These are phyloP conservation scores for Rhizopogon vinicolor DNA, from an alignment of 768 basidiomycete genomes.

Conservation along the genomic window DNA sequence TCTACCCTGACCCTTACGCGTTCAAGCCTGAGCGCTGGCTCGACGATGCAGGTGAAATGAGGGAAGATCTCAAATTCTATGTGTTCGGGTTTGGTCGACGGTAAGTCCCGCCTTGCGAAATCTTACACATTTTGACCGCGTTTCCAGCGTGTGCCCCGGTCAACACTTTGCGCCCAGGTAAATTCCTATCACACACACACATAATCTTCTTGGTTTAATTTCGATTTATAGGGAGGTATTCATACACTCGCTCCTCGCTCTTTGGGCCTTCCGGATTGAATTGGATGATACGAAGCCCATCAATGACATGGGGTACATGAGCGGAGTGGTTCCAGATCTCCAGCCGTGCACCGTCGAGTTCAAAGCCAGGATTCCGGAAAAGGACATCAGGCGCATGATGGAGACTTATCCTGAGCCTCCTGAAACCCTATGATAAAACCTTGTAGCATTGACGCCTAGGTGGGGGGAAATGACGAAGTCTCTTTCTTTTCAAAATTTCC, in stretches of 20 bases:
- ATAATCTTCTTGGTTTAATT: neutral
- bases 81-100: slow-evolving; percentile 49
- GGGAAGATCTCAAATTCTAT: slow-evolving; percentile 43
- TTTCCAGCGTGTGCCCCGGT: slow-evolving; percentile 50
- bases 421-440: neutral
- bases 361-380: slow-evolving; percentile 32
- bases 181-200: slow-evolving; percentile 3
- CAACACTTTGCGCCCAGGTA: slow-evolving; percentile 46
- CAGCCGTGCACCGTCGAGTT: slow-evolving; percentile 53
- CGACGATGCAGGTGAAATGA: slow-evolving; percentile 17
- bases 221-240: slow-evolving; percentile 45
- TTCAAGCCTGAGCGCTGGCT: slow-evolving; percentile 34
- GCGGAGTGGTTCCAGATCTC: neutral
- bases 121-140: neutral
- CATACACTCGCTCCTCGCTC: slow-evolving; percentile 52
- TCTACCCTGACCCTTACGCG: slow-evolving; percentile 31
- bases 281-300: slow-evolving; percentile 44
- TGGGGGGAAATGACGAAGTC: no score
- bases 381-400: slow-evolving; percentile 7
- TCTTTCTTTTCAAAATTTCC: no score
- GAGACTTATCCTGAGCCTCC: neutral
- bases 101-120: slow-evolving; percentile 9
- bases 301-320: slow-evolving; percentile 53
- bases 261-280: slow-evolving; percentile 55
- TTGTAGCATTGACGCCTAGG: neutral